These are phyloP conservation scores for Botryotinia narcissicola DNA, from an alignment of 2,329 filamentous ascomycete species.

Conservation along the genomic window DNA sequence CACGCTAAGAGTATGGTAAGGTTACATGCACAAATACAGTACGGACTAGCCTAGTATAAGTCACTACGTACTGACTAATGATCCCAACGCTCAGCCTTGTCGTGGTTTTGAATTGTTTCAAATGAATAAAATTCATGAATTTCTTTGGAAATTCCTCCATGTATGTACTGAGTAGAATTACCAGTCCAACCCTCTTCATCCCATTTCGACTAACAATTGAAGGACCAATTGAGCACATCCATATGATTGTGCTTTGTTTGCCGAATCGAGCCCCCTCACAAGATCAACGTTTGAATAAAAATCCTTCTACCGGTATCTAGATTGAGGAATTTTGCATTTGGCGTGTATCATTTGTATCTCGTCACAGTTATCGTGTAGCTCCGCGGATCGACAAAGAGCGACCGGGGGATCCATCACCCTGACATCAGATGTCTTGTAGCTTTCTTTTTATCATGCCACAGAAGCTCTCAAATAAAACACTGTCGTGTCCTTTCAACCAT, in stretches of 20 bases:
- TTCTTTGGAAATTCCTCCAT: not conserved
- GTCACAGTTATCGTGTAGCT: too few species aligned
- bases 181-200: not conserved
- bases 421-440: not conserved
- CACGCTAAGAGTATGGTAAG: not conserved
- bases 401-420: not conserved
- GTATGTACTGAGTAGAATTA: not conserved
- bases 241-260: not conserved
- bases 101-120: not conserved
- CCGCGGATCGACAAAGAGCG: too few species aligned
- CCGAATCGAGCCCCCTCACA: not conserved
- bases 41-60: not conserved
- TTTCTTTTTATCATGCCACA: constrained; percentile 69
- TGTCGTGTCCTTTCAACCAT: constrained; percentile 75
- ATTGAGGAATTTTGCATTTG: not conserved
- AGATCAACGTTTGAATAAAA: not conserved
- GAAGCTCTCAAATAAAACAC: constrained; percentile 80
- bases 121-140: not conserved
- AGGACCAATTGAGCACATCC: not conserved
- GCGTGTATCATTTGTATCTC: not conserved
- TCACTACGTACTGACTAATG: not conserved
- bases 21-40: not conserved
- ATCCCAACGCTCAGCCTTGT: not conserved
- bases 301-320: not conserved
- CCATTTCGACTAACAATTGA: not conserved